phyloP scores from a whole-genome alignment of 2,329 filamentous ascomycete species.

The Clonostachys solani region DNA sequence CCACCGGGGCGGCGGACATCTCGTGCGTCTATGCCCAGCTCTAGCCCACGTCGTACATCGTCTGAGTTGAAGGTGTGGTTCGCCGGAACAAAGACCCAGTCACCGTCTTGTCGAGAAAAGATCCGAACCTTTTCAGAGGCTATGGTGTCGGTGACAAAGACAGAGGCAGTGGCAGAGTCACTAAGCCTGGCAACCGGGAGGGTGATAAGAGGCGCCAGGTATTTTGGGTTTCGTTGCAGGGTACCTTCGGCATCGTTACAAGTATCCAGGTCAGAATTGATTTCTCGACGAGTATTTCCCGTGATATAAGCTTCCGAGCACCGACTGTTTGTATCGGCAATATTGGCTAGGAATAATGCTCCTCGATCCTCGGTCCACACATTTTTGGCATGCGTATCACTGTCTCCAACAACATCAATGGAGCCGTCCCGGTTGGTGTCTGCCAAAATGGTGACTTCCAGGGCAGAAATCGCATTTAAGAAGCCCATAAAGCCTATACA shows the following conservation, averaged over 20 bases:
- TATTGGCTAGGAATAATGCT: slow-evolving; percentile 27
- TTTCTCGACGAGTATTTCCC: background rate
- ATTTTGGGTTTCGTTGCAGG: slow-evolving; percentile 17
- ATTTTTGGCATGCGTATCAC: slow-evolving; percentile 8
- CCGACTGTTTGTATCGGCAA: slow-evolving; percentile 22
- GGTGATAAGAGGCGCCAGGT: slow-evolving; percentile 23
- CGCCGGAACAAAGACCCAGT: slow-evolving; percentile 18
- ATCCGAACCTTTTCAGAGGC: slow-evolving; percentile 16
- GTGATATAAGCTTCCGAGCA: slow-evolving; percentile 14
- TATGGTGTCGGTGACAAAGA: slow-evolving; percentile 5
- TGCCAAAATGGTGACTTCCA: slow-evolving; percentile 12
- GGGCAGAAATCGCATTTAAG: background rate
- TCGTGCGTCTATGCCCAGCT: slow-evolving; percentile 28
- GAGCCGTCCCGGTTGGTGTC: slow-evolving; percentile 28
- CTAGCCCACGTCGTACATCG: slow-evolving; percentile 19
- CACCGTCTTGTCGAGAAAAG: slow-evolving; percentile 9
- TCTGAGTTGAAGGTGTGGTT: slow-evolving; percentile 17
- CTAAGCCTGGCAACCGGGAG: slow-evolving; percentile 13
- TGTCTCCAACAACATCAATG: slow-evolving; percentile 6
- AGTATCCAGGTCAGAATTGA: background rate
- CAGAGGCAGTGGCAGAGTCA: slow-evolving; percentile 7
- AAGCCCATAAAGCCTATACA: background rate
- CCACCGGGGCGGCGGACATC: slow-evolving; percentile 11
- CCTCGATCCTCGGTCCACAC: slow-evolving; percentile 14
- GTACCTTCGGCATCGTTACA: slow-evolving; percentile 30